Conservation (phyloP, 768 basidiomycete species). For the Phaeotremella fagi region DNA sequence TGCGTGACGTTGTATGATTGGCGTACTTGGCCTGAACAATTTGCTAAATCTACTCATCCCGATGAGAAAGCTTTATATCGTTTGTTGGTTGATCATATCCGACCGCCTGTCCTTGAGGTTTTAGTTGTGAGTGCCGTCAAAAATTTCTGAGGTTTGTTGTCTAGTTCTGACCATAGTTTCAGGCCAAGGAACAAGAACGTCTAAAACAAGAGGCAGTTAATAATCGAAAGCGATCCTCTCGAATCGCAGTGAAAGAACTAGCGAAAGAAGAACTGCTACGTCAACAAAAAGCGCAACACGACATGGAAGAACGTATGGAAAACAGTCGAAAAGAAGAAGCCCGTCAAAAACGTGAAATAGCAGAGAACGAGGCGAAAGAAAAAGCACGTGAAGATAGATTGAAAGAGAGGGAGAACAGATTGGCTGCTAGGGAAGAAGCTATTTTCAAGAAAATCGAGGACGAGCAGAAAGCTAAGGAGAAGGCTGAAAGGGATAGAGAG, state of each 20-base stretch:
- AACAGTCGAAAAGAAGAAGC: constrained; percentile 32
- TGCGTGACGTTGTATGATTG: constrained; percentile 79
- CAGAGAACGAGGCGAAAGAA: constrained; percentile 25
- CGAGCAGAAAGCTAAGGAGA: constrained; percentile 35
- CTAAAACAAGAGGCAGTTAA: constrained; percentile 66
- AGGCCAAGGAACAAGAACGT: constrained; percentile 44
- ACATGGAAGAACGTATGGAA: constrained; percentile 48
- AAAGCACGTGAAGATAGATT: constrained; percentile 42
- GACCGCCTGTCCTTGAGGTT: constrained; percentile 65
- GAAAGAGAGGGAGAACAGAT: constrained; percentile 41
- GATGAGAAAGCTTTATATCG: constrained; percentile 75
- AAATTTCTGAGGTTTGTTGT: no score
- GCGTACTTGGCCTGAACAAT: constrained; percentile 71
- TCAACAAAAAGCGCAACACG: constrained; percentile 53
- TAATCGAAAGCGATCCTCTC: constrained; percentile 84
- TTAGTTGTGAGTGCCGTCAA: constrained; percentile 61
- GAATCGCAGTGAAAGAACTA: constrained; percentile 73
- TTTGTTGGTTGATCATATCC: constrained; percentile 60
- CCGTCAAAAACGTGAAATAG: constrained; percentile 23
- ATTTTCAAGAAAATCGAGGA: constrained; percentile 22
- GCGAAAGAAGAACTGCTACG: constrained; percentile 63
- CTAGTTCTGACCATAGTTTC: neutral
- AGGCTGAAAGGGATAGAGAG: constrained; percentile 33
- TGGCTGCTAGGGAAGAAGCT: constrained; percentile 47
- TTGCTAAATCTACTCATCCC: constrained; percentile 70